Conservation (phyloP, 306 rosid species). For the Fragaria vesca region DNA sequence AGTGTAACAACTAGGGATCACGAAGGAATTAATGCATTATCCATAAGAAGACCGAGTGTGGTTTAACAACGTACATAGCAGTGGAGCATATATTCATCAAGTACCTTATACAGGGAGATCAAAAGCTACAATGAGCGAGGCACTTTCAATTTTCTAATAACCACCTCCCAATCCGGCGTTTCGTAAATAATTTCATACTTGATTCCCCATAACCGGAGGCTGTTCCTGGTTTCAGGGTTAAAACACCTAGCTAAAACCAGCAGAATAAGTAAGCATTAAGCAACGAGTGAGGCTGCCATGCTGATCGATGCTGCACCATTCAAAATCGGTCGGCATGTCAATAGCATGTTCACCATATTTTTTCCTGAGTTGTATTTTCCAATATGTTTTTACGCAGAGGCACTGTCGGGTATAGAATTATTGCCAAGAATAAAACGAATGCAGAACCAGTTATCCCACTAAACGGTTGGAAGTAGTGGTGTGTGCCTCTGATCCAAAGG, state of each 20-base stretch:
- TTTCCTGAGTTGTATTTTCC: conserved; percentile 23
- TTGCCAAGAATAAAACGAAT: conserved; percentile 50
- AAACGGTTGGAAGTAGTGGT: conserved; percentile 72
- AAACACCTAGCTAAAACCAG: neutral
- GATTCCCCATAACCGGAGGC: neutral
- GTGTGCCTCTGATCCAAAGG: conserved; percentile 56
- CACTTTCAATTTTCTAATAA: neutral
- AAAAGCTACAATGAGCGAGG: neutral
- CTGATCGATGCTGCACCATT: neutral
- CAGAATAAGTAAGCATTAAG: neutral
- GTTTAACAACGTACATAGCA: too few species aligned
- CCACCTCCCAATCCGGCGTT: neutral
- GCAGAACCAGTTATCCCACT: conserved; percentile 72
- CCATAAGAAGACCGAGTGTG: too few species aligned
- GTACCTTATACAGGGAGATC: neutral
- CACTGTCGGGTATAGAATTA: conserved; percentile 58
- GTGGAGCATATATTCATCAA: too few species aligned
- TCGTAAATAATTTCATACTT: neutral
- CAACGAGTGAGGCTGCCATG: neutral
- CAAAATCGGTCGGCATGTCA: neutral
- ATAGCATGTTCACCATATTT: conserved; percentile 5
- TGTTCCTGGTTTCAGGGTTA: neutral
- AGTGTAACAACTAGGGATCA: too few species aligned
- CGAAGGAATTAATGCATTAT: too few species aligned
- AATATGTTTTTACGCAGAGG: conserved; percentile 30